phyloP scores from a whole-genome alignment of 1,139 yeast genomes.

The Lodderomyces oxycetoniae region DNA sequence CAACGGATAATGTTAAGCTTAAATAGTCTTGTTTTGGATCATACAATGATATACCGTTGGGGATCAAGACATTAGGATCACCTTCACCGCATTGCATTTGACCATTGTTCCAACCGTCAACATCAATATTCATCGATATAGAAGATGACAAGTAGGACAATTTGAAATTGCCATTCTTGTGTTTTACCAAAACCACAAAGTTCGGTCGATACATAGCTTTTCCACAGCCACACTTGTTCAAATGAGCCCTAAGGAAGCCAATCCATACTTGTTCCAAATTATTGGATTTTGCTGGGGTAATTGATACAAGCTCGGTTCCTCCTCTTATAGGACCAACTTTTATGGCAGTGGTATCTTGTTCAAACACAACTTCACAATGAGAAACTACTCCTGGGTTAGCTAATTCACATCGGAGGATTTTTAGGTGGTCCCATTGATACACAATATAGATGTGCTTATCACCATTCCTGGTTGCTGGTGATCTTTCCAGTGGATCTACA shows the following conservation, averaged over 20 bases:
- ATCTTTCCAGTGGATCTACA: conserved; percentile 22
- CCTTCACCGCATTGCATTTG: conserved; percentile 20
- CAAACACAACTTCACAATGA: conserved; percentile 25
- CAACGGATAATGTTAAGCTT: conserved; percentile 30
- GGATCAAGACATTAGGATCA: conserved; percentile 32
- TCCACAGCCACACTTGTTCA: conserved; percentile 35
- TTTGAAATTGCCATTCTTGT: conserved; percentile 20
- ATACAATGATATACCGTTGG: conserved; percentile 25
- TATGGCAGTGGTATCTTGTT: conserved; percentile 16
- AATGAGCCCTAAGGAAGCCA: conserved; percentile 36
- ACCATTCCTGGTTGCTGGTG: conserved; percentile 5
- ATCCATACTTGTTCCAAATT: conserved; percentile 25
- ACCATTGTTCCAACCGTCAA: conserved; percentile 31
- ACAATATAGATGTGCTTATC: conserved; percentile 31
- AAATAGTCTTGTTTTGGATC: conserved; percentile 21
- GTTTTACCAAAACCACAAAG: conserved; percentile 22
- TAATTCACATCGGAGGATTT: conserved; percentile 31
- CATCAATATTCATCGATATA: conserved; percentile 30
- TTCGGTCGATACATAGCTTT: conserved; percentile 33
- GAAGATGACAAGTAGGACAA: conserved; percentile 32
- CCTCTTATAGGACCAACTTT: conserved; percentile 36
- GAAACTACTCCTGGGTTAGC: conserved; percentile 23
- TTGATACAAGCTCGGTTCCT: conserved; percentile 31
- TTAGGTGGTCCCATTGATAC: conserved; percentile 36
- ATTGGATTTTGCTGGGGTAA: conserved; percentile 1